Evolutionary conservation across 331 rosid genomes (phyloP).

Genomic region (Spiraea crenata): DNA sequence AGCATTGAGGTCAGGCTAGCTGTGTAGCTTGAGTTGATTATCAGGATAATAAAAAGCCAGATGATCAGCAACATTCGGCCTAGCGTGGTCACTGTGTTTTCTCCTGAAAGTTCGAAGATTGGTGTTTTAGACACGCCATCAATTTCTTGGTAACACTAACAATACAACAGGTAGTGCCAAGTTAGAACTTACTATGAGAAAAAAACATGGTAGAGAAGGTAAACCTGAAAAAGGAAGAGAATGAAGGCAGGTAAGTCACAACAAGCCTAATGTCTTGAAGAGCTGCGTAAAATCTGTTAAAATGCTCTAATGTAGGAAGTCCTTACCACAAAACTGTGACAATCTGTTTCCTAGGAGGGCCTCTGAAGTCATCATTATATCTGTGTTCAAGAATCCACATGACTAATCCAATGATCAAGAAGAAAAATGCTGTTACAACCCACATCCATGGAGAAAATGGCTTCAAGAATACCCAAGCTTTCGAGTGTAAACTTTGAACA

Average conservation of each 20-base stretch:
- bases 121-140: background rate
- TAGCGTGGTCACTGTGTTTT: slow-evolving; percentile 38
- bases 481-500: slow-evolving; percentile 24
- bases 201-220: slow-evolving; percentile 50
- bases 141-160: background rate
- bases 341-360: slow-evolving; percentile 40
- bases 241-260: slow-evolving; percentile 1
- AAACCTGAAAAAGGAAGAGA: slow-evolving; percentile 42
- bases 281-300: background rate
- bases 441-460: slow-evolving; percentile 47
- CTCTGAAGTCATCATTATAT: slow-evolving; percentile 40
- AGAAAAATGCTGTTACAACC: slow-evolving; percentile 34
- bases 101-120: slow-evolving; percentile 41
- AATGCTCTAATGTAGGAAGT: background rate
- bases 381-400: slow-evolving; percentile 48
- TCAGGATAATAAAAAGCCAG: slow-evolving; percentile 53
- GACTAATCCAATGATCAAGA: slow-evolving; percentile 37
- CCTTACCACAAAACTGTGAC: slow-evolving; percentile 41
- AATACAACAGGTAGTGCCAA: slow-evolving; percentile 12
- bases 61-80: slow-evolving; percentile 42
- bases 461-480: slow-evolving; percentile 39
- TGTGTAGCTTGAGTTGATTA: slow-evolving; percentile 54
- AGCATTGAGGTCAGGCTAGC: slow-evolving; percentile 56
- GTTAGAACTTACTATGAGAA: slow-evolving; percentile 45
- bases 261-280: too few species aligned